Evolutionary conservation across 2,329 filamentous ascomycete genomes (phyloP).

Genomic region (Exophiala alcalophila): DNA sequence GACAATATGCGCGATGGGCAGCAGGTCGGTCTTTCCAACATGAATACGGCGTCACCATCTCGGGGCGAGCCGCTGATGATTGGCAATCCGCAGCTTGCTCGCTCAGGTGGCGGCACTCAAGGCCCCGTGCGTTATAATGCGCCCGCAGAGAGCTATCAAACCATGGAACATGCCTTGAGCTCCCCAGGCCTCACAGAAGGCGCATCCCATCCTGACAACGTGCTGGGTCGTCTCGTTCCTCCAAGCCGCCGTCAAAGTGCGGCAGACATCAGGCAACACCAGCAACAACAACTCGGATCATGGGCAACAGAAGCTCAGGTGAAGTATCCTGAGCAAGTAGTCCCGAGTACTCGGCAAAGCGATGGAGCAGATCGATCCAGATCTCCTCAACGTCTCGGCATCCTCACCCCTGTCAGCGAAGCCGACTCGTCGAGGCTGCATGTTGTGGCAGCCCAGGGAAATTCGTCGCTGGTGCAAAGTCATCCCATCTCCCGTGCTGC

Average conservation of each 20-base stretch:
- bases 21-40: background rate
- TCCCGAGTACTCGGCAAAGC: background rate
- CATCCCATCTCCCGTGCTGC: no score
- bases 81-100: background rate
- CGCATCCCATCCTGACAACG: background rate
- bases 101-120: background rate
- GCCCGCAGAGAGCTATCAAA: background rate
- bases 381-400: conserved; percentile 7
- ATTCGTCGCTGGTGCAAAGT: no score
- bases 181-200: conserved; percentile 8
- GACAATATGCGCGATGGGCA: background rate
- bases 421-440: no score
- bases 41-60: background rate
- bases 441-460: no score
- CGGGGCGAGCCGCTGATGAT: background rate
- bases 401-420: conserved; percentile 15
- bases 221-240: background rate
- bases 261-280: conserved; percentile 12
- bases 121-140: conserved; percentile 1
- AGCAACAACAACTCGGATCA: background rate
- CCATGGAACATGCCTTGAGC: conserved; percentile 9
- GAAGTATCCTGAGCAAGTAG: background rate
- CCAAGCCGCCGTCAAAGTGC: conserved; percentile 10
- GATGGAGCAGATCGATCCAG: background rate
- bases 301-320: conserved; percentile 9